phyloP scores from a whole-genome alignment of 1,284 basidiomycete species.

The Fomitopsis schrenkii region DNA sequence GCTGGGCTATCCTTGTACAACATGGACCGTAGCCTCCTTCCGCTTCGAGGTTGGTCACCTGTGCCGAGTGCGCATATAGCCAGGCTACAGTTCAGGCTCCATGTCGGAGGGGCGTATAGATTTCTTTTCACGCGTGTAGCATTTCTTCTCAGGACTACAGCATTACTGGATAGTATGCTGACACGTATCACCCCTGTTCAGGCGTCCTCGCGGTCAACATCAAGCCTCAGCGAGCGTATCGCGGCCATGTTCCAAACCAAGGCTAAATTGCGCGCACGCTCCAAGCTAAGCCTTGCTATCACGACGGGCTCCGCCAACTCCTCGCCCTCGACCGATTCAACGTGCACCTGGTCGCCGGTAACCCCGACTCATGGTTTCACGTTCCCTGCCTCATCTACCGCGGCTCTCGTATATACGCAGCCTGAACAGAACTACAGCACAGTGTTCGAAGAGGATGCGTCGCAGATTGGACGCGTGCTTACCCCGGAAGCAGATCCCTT shows the following conservation, averaged over 20 bases:
- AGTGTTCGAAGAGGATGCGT: constrained; percentile 12
- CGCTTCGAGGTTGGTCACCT: not conserved
- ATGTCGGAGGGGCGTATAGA: not conserved
- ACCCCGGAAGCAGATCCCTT: constrained; percentile 31
- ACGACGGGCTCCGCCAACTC: constrained; percentile 17
- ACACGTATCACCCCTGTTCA: not conserved
- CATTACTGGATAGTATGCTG: not conserved
- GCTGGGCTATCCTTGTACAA: not conserved
- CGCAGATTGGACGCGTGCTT: constrained; percentile 25
- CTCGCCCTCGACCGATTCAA: constrained; percentile 20
- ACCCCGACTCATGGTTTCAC: constrained; percentile 13
- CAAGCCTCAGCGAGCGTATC: constrained; percentile 19
- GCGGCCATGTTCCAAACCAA: constrained; percentile 16
- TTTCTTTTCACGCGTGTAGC: not conserved
- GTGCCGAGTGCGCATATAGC: not conserved
- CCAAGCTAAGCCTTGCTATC: constrained; percentile 24
- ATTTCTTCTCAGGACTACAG: not conserved
- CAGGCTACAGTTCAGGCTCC: not conserved
- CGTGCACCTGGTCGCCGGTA: constrained; percentile 12
- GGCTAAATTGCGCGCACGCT: constrained; percentile 16
- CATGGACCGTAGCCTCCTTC: not conserved
- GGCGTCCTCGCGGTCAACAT: constrained; percentile 18
- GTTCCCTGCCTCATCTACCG: constrained; percentile 4
- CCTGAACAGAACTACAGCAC: constrained; percentile 4
- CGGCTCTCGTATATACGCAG: not conserved